Base-by-base conservation (phyloP, 2,329 filamentous ascomycete species). In the Helminthosporium solani region DNA sequence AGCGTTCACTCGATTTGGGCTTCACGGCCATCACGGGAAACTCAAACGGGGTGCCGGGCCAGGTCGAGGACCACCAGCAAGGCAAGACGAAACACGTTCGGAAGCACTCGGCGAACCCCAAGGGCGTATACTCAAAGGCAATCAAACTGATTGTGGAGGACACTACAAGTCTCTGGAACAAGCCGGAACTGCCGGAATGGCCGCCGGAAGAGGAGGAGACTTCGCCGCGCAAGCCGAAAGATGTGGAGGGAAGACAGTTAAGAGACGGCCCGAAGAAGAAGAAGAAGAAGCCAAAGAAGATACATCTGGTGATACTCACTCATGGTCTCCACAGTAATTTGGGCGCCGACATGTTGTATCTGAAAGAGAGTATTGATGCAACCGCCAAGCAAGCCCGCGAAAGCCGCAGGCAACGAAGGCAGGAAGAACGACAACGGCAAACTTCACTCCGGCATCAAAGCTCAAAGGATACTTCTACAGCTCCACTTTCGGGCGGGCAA, bases 241-340 rank as follows among this genome's bases (percentile, higher is more conserved):
- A 68, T 3, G 34, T 41, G 6, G 56, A 64, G 25, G 49, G 54
- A 16, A 44, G 52, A 8, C 42, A 47, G 16, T 49, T 50, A 3
- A 46, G 58, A 27, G 45, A 52, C 23, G 40, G 37, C 15, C 78
- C 73, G 53, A 87, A 84, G 66, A 79, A 80, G 56, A 90, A 88
- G 71, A 91, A 86, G 54, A 78, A 73, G 53, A 87, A 84, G 66
- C 79, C 80, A 56, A 90, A 89, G 71, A 92, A 86, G 54, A 78
- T 99, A 2, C 94, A 99, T 66, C 75, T 99, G 33, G 94, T 99
- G 19, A 78, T 99, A 27, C 73, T 99, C 40, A 97, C 94, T 0
- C 94, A 99, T 73, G 94, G 94, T 0, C 71, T 99, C 53, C 94
- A 99, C 70, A 96, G 92, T 71, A 99, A 99, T 67, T 78, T 96